Percentiles rank a stretch among this genome's conserved stretches.
These are phyloP conservation scores for Aquanectria penicillioides DNA, from an alignment of 2,329 filamentous ascomycete species.

Conservation along the genomic window DNA sequence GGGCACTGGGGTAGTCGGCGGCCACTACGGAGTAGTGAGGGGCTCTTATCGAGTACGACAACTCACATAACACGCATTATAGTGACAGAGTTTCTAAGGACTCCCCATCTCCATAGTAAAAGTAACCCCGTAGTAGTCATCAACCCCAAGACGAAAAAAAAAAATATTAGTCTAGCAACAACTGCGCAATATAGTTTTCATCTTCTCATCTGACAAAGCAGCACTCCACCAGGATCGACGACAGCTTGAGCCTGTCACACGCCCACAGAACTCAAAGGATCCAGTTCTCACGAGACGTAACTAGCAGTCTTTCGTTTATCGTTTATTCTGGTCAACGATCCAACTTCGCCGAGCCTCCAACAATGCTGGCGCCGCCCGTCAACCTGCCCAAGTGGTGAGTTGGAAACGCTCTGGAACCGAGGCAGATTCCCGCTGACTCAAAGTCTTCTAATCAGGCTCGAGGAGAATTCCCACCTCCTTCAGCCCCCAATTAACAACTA, in stretches of 20 bases:
- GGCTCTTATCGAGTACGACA: too few relatives aligned
- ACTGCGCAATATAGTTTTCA: constrained; percentile 11
- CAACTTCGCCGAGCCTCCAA: neutral
- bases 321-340: neutral
- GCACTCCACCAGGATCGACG: too few relatives aligned
- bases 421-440: neutral
- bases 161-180: neutral
- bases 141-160: neutral
- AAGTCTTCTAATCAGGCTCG: constrained; percentile 78
- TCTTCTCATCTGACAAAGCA: constrained; percentile 9
- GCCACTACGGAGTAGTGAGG: too few relatives aligned
- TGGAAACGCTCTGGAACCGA: neutral
- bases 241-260: too few relatives aligned
- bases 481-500: constrained; percentile 97
- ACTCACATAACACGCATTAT: too few relatives aligned
- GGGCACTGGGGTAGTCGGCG: too few relatives aligned
- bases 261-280: too few relatives aligned
- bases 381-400: constrained; percentile 69
- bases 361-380: constrained; percentile 61
- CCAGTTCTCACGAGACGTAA: too few relatives aligned
- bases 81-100: constrained; percentile 7
- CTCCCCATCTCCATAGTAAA: constrained; percentile 11
- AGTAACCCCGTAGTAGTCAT: constrained; percentile 11
- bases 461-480: constrained; percentile 90
- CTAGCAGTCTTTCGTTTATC: neutral